Percentiles rank a stretch among this genome's conserved stretches.
Conservation (phyloP, 306 rosid species). For the Dalbergia oliveri region DNA sequence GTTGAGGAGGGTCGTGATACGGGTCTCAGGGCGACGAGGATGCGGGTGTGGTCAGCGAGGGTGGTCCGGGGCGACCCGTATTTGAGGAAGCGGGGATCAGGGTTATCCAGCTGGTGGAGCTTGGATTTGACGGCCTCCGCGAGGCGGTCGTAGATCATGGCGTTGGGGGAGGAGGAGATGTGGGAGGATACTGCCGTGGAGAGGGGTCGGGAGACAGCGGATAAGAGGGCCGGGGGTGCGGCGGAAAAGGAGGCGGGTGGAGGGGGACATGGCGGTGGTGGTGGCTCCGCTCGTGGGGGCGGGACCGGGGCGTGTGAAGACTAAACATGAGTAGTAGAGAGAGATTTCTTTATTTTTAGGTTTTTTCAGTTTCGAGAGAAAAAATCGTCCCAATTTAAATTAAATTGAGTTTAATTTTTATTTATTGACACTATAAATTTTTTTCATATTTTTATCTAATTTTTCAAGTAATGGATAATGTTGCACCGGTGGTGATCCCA, state of each 20-base stretch:
- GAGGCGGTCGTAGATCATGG: conserved; percentile 91
- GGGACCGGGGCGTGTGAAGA: background rate
- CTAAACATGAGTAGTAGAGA: too few relatives aligned
- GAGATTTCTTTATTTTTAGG: too few relatives aligned
- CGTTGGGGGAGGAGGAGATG: conserved; percentile 75
- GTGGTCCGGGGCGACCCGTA: conserved; percentile 85
- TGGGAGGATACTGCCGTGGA: conserved; percentile 42
- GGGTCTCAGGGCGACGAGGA: conserved; percentile 87
- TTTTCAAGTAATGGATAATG: too few relatives aligned
- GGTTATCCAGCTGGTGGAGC: conserved; percentile 76
- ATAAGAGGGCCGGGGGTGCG: conserved; percentile 38
- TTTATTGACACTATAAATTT: too few relatives aligned
- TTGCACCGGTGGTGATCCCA: too few relatives aligned
- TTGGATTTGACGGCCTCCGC: conserved; percentile 79
- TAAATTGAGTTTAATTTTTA: too few relatives aligned
- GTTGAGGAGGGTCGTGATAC: conserved; percentile 81
- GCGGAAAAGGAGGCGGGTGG: conserved; percentile 66
- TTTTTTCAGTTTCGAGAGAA: too few relatives aligned
- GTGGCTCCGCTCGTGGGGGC: conserved; percentile 50
- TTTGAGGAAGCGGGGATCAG: conserved; percentile 89
- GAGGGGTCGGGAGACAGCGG: conserved; percentile 40
- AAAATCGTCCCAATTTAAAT: too few relatives aligned
- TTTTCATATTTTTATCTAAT: too few relatives aligned
- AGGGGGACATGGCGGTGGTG: conserved; percentile 61
- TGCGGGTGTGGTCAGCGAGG: conserved; percentile 67